Evolutionary conservation across 805 yeast genomes (phyloP).

Genomic region (Schizosaccharomyces lindneri): DNA sequence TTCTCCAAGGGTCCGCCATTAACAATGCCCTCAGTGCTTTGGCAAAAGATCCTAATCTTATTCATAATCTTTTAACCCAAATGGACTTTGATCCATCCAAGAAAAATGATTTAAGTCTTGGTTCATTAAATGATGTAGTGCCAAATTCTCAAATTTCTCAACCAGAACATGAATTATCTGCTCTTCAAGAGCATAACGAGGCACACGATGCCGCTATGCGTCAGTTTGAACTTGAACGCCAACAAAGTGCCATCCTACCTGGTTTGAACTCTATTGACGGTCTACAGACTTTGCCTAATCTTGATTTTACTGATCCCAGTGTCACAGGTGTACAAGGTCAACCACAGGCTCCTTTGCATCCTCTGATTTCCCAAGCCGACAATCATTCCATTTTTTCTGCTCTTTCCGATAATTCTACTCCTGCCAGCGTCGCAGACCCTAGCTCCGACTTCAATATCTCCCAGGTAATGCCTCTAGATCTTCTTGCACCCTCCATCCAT

Average conservation of each 20-base stretch:
- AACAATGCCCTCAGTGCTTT: background rate
- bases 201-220: constrained; percentile 1
- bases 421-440: background rate
- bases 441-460: background rate
- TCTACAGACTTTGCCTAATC: background rate
- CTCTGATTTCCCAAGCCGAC: background rate
- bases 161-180: background rate
- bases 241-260: background rate
- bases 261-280: background rate
- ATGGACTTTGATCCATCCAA: background rate
- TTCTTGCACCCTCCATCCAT: background rate
- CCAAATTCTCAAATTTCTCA: background rate
- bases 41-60: background rate
- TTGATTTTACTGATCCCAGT: background rate
- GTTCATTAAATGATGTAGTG: background rate
- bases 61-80: background rate
- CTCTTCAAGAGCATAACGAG: background rate
- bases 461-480: background rate
- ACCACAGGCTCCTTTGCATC: background rate
- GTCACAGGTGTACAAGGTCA: background rate
- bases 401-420: background rate
- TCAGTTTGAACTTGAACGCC: background rate
- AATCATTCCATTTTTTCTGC: background rate
- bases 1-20: background rate
- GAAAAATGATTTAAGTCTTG: background rate